phyloP scores from a whole-genome alignment of 805 yeast genomes.

The Candida takata region DNA sequence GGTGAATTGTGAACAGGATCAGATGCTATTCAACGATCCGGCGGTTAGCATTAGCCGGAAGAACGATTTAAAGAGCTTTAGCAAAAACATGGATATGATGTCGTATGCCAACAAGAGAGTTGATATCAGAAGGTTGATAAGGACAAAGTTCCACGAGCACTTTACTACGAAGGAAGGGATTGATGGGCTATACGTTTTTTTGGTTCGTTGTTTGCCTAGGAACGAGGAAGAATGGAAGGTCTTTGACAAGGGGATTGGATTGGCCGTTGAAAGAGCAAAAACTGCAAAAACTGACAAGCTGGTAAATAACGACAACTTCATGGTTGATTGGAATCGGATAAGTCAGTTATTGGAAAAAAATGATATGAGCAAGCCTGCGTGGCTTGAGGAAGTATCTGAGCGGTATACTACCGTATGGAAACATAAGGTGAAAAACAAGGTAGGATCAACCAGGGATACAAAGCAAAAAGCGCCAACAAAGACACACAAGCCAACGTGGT shows the following conservation, averaged over 20 bases:
- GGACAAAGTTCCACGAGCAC: constrained; percentile 8
- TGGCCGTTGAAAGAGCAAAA: constrained; percentile 5
- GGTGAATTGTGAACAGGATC: constrained; percentile 14
- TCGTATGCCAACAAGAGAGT: constrained; percentile 16
- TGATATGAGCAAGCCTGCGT: constrained; percentile 7
- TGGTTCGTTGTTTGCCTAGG: constrained; percentile 13
- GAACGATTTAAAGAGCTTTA: constrained; percentile 3
- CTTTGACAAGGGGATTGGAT: constrained; percentile 5
- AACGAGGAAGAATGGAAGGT: constrained; percentile 2
- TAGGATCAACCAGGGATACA: no score
- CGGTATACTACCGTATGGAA: not conserved
- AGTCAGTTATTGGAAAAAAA: constrained; percentile 4
- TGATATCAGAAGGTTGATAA: constrained; percentile 9
- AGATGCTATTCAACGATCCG: constrained; percentile 13
- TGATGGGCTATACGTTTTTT: constrained; percentile 20
- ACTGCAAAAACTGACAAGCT: not conserved
- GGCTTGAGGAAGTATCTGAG: constrained; percentile 2
- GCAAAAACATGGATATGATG: constrained; percentile 14
- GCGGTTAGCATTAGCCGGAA: constrained; percentile 1
- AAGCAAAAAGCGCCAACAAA: no score
- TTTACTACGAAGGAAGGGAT: constrained; percentile 5
- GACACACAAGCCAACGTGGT: not conserved
- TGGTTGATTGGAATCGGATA: constrained; percentile 15
- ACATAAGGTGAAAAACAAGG: no score
- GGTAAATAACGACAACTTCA: constrained; percentile 3